Evolutionary conservation across 108 stramenopile genomes (phyloP), one percentile per base, ranked within the genome.

Genomic region (Nannochloropsis salina): DNA sequence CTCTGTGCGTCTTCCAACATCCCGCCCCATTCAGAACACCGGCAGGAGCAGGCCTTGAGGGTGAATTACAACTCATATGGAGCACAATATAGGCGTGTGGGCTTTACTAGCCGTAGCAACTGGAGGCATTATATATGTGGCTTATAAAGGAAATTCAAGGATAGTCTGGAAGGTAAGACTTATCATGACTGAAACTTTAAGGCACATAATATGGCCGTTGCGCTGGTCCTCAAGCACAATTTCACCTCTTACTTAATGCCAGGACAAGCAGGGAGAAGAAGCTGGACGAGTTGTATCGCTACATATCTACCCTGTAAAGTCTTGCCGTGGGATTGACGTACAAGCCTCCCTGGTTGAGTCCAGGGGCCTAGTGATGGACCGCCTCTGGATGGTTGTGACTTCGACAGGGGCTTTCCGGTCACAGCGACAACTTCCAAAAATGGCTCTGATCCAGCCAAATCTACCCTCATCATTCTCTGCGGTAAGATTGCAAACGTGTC

Each of bases 301-400:
- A 42, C 42, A 12, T 43, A 86, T 93, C 44, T 93, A 93, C 86
- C 92, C 92, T 9, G 88, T 93, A 21, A 93, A 93, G 86, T 89
- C 88, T 43, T 92, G 92, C 47, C 74, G 74, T 31, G 92, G 92
- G 41, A 51, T 90, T 41, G 42, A 87, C 43, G 88, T 92, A 10
- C 15, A 84, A 21, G 42, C 82, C 45, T 86, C 83, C 42, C 9
- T 21, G 10, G 42, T 93, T 9, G 84, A 44, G 12, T 20, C 44
- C 21, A 45, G 91, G 8, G 92, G 92, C 18, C 84, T 93, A 9
- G 41, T 86, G 45, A 80, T 88, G 45, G 92, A 93, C 81, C 90
- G 92, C 4, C 44, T 80, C 31, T 93, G 90, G 89, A 84, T 92
- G 91, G 86, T 93, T 22, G 91, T 92, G 41, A 91, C 91, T 82